These are phyloP conservation scores for Paraglomus brasilianum DNA, from an alignment of 192 early-diverging fungal species.

Conservation along the genomic window DNA sequence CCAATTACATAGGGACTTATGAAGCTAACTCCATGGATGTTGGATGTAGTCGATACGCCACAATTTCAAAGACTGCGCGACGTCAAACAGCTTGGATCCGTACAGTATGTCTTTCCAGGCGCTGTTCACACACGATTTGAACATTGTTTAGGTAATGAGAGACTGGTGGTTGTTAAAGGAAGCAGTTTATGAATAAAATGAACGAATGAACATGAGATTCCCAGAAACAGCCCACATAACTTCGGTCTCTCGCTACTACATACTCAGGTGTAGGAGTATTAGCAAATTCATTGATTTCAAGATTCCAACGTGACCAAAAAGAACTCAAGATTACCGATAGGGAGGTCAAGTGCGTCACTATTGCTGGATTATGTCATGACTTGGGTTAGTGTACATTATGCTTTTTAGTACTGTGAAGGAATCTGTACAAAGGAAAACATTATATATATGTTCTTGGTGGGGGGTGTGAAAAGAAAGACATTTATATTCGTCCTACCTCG, in stretches of 20 bases:
- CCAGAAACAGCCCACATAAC: too few species aligned
- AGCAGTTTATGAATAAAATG: too few species aligned
- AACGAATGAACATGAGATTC: too few species aligned
- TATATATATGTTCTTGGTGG: too few species aligned
- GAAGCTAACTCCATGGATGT: constrained; percentile 58
- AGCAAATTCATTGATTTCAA: constrained; percentile 68
- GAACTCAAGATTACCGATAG: constrained; percentile 73
- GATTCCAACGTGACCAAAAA: constrained; percentile 71
- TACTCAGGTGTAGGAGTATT: constrained; percentile 86
- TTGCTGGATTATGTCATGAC: constrained; percentile 95
- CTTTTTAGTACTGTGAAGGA: too few species aligned
- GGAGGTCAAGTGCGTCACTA: constrained; percentile 81
- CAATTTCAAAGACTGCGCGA: constrained; percentile 97
- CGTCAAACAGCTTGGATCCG: constrained; percentile 81
- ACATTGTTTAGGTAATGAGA: constrained; percentile 67
- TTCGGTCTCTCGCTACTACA: too few species aligned
- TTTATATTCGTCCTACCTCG: not conserved
- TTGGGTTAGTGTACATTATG: constrained; percentile 50
- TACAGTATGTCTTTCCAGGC: constrained; percentile 91
- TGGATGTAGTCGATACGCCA: constrained; percentile 84
- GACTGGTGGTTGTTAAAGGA: not conserved
- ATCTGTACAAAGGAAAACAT: too few species aligned
- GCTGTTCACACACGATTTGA: constrained; percentile 97
- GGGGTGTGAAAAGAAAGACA: not conserved
- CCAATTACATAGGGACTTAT: constrained; percentile 67